Base-by-base conservation (phyloP, 495 filamentous ascomycete species). In the Xylaria bambusicola region DNA sequence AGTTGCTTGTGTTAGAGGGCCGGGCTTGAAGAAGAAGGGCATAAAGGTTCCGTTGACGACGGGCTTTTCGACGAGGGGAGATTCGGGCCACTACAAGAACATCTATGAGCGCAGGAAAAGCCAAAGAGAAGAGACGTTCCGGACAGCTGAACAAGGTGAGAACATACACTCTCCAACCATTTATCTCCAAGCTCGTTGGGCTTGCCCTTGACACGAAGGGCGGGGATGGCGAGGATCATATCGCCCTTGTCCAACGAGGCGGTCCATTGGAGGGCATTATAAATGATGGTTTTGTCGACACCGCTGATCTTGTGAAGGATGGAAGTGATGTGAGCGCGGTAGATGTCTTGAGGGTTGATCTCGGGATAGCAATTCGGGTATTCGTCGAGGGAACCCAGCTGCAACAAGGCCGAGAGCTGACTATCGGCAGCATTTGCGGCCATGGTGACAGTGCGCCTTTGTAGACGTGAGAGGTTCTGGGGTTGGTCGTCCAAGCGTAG, bases 241-340 rank as follows among this genome's bases (percentile, higher is more conserved):
- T 98, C 93, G 60, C 93, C 93, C 80, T 95, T 95, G 57, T 97
- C 93, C 26, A 96, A 76, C 47, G 85, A 85, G 61, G 82, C 80
- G 13, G 93, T 96, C 91, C 91, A 96, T 67, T 84, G 77, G 33
- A 98, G 74, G 27, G 85, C 84, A 18, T 86, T 77, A 66, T 89
- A 95, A 68, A 98, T 90, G 69, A 92, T 84, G 48, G 80, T 80
- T 2, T 84, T 65, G 45, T 93, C 88, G 49, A 93, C 86, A 9
- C 84, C 88, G 18, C 87, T 86, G 49, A 88, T 81, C n/a, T 82
- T 77, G n/a, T 82, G 80, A 29, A 98, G 77, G 31, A 88, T 79
- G 44, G 88, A 80, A 54, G 89, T 82, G 62, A 97, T 86, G 62
- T 96, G 90, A 50, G 88, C 83, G 40, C 94, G 83, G 80, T 93